Percentiles rank a stretch among this genome's conserved stretches.
These are phyloP conservation scores for Pseudopyrenochaeta lycopersici DNA, from an alignment of 2,329 filamentous ascomycete species.

Conservation along the genomic window DNA sequence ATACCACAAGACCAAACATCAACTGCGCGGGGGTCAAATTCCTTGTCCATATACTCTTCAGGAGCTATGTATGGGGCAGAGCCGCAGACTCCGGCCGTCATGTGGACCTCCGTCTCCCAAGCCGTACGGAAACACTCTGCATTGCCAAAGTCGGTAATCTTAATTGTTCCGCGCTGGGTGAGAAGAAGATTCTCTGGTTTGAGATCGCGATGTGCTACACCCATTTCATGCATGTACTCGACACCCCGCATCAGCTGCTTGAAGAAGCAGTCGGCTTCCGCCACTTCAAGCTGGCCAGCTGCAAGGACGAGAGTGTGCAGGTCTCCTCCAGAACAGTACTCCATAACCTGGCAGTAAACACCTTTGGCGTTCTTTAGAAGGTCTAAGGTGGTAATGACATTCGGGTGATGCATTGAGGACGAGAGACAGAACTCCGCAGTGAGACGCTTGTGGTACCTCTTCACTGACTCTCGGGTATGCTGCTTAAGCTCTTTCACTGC, in stretches of 20 bases:
- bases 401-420: constrained; percentile 93
- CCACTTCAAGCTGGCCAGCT: constrained; percentile 88
- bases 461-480: constrained; percentile 90
- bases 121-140: constrained; percentile 99
- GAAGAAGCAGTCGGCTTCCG: constrained; percentile 97
- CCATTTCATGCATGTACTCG: constrained; percentile 99
- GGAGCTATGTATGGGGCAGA: constrained; percentile 97
- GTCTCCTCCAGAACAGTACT: constrained; percentile 96
- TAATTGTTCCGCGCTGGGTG: constrained; percentile 89
- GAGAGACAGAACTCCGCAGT: constrained; percentile 99
- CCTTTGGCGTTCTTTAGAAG: constrained; percentile 95
- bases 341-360: constrained; percentile 99
- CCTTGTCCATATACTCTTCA: constrained; percentile 93
- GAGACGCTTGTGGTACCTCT: constrained; percentile 96
- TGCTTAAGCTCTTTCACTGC: constrained; percentile 98
- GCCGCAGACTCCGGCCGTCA: constrained; percentile 96
- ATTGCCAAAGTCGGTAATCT: constrained; percentile 98
- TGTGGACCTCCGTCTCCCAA: constrained; percentile 97
- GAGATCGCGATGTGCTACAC: constrained; percentile 93
- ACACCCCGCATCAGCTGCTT: constrained; percentile 99
- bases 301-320: constrained; percentile 92
- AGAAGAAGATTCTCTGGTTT: constrained; percentile 97
- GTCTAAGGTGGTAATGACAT: constrained; percentile 97
- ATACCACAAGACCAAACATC: constrained; percentile 98
- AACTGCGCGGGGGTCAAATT: constrained; percentile 95